These are phyloP conservation scores for Warburgia ugandensis DNA, from an alignment of 164 flowering plant genomes.

Conservation along the genomic window DNA sequence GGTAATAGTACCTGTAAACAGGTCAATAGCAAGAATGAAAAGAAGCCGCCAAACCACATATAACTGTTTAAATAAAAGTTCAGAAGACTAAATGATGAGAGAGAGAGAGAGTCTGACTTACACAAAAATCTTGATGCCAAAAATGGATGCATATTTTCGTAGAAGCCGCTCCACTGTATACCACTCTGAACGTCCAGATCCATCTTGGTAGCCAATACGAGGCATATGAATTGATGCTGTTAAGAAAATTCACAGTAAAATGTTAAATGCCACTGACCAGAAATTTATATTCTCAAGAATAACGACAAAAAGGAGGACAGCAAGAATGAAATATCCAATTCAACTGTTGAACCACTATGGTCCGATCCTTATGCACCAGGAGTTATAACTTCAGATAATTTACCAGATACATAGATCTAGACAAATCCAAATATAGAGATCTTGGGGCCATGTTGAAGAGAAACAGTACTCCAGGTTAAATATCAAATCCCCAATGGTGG, in stretches of 20 bases:
- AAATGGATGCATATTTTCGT: conserved; percentile 72
- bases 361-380: too few relatives aligned
- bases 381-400: too few relatives aligned
- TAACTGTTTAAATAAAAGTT: neutral
- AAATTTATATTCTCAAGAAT: neutral
- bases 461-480: too few relatives aligned
- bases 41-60: neutral
- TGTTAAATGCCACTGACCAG: neutral
- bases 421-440: too few relatives aligned
- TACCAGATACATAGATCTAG: too few relatives aligned
- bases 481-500: too few relatives aligned
- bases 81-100: neutral
- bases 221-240: conserved; percentile 96
- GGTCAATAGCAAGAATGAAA: neutral
- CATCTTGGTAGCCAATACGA: conserved; percentile 78
- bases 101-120: conserved; percentile 23
- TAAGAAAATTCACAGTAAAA: conserved; percentile 2
- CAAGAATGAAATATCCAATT: too few relatives aligned
- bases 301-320: too few relatives aligned
- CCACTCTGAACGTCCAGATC: conserved; percentile 81
- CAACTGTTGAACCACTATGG: too few relatives aligned
- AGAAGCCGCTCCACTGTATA: conserved; percentile 81
- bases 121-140: conserved; percentile 67
- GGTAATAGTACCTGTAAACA: conserved; percentile 9
- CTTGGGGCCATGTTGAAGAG: too few relatives aligned